A percentile compares a stretch with the other conserved stretches of the same genome.
Evolutionary conservation across 495 filamentous ascomycete genomes (phyloP).

Genomic region (Tuber borchii): DNA sequence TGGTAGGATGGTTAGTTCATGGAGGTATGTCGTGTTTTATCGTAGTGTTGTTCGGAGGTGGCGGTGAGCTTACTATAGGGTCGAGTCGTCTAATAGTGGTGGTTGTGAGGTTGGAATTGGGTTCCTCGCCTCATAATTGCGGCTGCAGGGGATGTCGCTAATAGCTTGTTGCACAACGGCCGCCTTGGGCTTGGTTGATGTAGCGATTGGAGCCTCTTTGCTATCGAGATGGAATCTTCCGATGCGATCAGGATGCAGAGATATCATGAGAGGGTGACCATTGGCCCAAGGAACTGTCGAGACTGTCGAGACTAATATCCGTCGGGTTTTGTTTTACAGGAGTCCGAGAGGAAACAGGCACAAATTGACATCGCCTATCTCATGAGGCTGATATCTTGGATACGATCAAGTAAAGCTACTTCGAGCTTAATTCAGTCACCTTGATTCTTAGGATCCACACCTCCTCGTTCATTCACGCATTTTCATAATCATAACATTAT

Average conservation of each 20-base stretch:
- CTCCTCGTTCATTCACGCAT: background rate
- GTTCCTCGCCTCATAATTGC: slow-evolving; percentile 7
- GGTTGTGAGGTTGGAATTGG: slow-evolving; percentile 13
- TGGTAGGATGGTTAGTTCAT: slow-evolving; percentile 9
- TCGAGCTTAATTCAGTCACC: background rate
- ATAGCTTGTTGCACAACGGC: background rate
- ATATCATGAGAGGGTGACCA: background rate
- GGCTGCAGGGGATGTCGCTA: background rate
- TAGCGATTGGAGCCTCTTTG: background rate
- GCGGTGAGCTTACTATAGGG: background rate
- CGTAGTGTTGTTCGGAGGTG: background rate
- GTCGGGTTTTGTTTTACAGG: background rate
- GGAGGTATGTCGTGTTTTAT: background rate
- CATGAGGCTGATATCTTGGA: background rate
- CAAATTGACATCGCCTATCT: background rate
- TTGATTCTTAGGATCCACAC: background rate
- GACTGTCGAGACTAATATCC: background rate
- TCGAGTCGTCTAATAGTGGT: background rate
- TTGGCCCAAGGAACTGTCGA: background rate
- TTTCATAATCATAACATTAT: background rate
- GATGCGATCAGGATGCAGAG: background rate
- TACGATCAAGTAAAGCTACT: background rate
- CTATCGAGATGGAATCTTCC: background rate
- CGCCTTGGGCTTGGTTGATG: background rate
- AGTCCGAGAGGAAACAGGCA: background rate